Base-by-base conservation (phyloP, 331 rosid species). In the Pyracantha coccinea region DNA sequence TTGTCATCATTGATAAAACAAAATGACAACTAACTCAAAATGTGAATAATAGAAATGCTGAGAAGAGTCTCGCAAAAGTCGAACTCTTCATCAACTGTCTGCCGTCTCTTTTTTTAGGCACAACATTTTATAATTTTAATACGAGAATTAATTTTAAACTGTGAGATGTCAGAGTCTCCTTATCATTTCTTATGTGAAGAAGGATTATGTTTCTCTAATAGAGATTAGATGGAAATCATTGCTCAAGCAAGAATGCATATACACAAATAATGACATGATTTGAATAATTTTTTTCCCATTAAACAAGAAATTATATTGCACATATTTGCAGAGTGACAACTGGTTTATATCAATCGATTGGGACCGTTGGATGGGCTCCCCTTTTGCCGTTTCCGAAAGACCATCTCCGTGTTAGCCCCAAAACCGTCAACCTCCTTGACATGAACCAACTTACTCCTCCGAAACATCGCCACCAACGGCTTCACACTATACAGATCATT, bases 341-440 rank as follows among this genome's bases (percentile, higher is more conserved):
- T 10, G 45, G 45, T 9, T 38, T 38, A 38, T 1, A 10, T 38
- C 45, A 38, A 38, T 38, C 45, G 10, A 38, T 3, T 11, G 14
- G 45, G 45, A 38, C 45, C 45, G 14, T 38, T 38, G 14, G 66
- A 76, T 70, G 38, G 4, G 21, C 12, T 16, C 6, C 21, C 8
- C 8, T 7, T 29, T 29, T 31, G 63, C 65, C 33, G 79, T 83
- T 88, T 93, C 35, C 89, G 82, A 69, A 92, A 94, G 1, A 77
- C 91, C 2, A 86, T 87, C 77, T 94, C 99, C 0, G 99, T 92
- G 57, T 94, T 96, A 76, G 90, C 80, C 4, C 99, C 99, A 62
- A 94, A 94, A 4, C 92, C 97, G 71, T 94, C 97, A 28, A 94
- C 85, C 31, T n/a, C 73, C 65, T 84, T 88, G 1, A 85, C 81